Evolutionary conservation across 78 protist species (phyloP), one percentile per base, ranked within the genome.

Genomic region (Trichosphaerium sp.): DNA sequence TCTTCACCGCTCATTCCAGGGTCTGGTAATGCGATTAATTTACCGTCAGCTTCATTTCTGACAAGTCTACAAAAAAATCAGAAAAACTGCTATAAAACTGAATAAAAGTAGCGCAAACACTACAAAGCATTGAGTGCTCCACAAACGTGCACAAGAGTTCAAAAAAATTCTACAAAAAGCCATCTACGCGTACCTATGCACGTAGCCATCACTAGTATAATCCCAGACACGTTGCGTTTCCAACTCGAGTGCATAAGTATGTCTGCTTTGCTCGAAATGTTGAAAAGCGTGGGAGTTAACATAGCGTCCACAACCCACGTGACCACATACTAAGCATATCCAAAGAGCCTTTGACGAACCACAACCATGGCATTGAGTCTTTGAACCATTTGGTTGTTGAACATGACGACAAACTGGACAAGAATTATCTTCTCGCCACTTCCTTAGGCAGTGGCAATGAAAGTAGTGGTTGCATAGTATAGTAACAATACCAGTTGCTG

Each of bases 221-320:
- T 94, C 96, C 98, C 98, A 94, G 47, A 91, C 93, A 26, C 92
- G 69, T 64, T 81, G 78, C 31, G 92, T 82, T 10, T 73, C 88
- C 14, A 91, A 49, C 43, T 91, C 93, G 62, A 94, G 43, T 29
- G 93, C 80, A 52, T 79, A 91, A 2, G 76, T 44, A 65, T 94
- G 98, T 66, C 51, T 52, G 4, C 89, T 82, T n/a, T 63, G 82
- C n/a, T 43, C 37, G 63, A 76, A 89, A 65, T 94, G 98, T 38
- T 56, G 44, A 32, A 56, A 65, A 38, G 96, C 89, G 71, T 94
- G 98, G n/a, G 52, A 37, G 32, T 67, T 77, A 26, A 39, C 38
- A 57, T 83, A 88, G 40, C 97, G 52, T 8, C 87, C 79, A 56
- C 92, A 88, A 29, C 93, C 94, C 25, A 84, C 68, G 54, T 63